Evolutionary conservation across 148 eudicot genomes (phyloP).

Genomic region (Oxyria digyna): DNA sequence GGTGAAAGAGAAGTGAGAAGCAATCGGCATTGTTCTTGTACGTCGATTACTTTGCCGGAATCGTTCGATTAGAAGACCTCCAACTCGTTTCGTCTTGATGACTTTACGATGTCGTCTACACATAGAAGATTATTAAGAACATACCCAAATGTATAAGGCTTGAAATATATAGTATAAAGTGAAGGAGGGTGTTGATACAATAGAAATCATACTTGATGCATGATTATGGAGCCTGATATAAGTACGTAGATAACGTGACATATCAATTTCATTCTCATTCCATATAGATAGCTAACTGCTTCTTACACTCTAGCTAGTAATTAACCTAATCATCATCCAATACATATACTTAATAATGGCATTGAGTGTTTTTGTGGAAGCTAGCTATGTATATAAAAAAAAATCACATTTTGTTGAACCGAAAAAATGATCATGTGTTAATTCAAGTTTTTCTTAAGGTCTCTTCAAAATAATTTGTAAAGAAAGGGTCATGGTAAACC

Average conservation of each 20-base stretch:
- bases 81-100: too few species aligned
- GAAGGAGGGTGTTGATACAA: background rate
- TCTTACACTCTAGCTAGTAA: background rate
- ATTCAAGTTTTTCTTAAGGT: too few species aligned
- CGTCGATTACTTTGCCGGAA: background rate
- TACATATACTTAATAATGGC: background rate
- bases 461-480: too few species aligned
- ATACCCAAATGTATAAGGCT: background rate
- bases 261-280: background rate
- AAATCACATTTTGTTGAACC: too few species aligned
- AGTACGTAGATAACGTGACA: background rate
- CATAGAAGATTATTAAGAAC: background rate
- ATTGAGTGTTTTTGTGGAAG: background rate
- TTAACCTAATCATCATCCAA: background rate
- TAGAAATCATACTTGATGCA: constrained; percentile 1
- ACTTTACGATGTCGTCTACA: background rate
- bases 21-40: background rate
- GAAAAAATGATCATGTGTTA: too few species aligned
- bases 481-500: too few species aligned
- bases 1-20: background rate
- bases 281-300: background rate
- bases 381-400: too few species aligned
- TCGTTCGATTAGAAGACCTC: too few species aligned
- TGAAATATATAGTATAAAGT: background rate
- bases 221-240: background rate